These are phyloP conservation scores for Peronospora farinosa DNA, from an alignment of 352 stramenopile genomes.

Conservation along the genomic window DNA sequence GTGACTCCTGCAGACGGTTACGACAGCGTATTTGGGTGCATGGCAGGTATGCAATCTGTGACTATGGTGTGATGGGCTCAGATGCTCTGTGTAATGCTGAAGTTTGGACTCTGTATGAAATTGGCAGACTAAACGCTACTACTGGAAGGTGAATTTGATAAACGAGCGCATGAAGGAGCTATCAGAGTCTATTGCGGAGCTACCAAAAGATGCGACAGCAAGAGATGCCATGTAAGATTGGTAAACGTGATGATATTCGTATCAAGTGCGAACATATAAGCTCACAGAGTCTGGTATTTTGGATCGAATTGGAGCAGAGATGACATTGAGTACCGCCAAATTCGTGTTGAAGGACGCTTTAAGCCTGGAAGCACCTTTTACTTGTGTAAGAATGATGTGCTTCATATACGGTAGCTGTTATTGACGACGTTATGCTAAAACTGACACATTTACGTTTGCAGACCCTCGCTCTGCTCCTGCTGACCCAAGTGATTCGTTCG, in stretches of 20 bases:
- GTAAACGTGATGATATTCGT: background rate
- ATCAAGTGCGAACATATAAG: background rate
- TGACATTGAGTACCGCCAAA: conserved; percentile 75
- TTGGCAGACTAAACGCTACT: conserved; percentile 76
- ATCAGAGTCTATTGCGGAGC: conserved; percentile 44
- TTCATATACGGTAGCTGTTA: background rate
- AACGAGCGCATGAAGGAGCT: conserved; percentile 79
- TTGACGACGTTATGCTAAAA: background rate
- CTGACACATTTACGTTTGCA: conserved; percentile 17
- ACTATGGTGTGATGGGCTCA: background rate
- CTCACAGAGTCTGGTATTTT: conserved; percentile 13
- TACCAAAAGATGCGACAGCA: conserved; percentile 54
- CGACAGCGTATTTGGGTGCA: conserved; percentile 63
- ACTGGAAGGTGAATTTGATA: conserved; percentile 85
- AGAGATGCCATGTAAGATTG: conserved; percentile 47
- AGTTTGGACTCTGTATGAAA: conserved; percentile 2
- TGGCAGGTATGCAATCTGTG: conserved; percentile 56
- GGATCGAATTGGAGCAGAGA: conserved; percentile 29
- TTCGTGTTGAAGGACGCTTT: conserved; percentile 56
- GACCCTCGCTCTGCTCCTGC: conserved; percentile 77
- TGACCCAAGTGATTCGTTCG: conserved; percentile 68
- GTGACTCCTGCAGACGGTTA: conserved; percentile 38
- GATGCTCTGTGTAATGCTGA: conserved; percentile 1
- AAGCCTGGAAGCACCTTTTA: conserved; percentile 75
- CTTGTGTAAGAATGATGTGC: conserved; percentile 42